Percentiles rank a stretch among this genome's conserved stretches.
phyloP scores from a whole-genome alignment of 2,329 filamentous ascomycete genomes.

The Tolypocladium paradoxum region DNA sequence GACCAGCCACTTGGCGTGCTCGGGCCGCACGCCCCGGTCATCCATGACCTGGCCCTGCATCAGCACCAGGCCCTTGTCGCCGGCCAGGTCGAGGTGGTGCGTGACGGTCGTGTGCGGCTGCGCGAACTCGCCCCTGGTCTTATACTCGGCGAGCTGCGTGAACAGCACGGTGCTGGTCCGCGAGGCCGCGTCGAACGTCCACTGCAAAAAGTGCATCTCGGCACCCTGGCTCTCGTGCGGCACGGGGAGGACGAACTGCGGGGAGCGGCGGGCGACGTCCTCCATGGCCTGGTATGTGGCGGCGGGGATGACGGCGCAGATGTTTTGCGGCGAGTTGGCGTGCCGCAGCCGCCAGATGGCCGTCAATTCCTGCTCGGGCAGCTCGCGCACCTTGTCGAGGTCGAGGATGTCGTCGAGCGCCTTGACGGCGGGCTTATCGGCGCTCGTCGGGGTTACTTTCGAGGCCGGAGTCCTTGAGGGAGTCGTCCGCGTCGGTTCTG shows the following conservation, averaged over 20 bases:
- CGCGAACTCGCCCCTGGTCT: conserved; percentile 78
- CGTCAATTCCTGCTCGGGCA: conserved; percentile 74
- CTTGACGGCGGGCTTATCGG: conserved; percentile 25
- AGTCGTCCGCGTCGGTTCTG: conserved; percentile 8
- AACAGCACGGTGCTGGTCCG: conserved; percentile 72
- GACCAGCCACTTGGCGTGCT: conserved; percentile 81
- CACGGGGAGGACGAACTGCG: conserved; percentile 85
- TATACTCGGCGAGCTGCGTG: conserved; percentile 88
- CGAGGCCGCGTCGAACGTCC: conserved; percentile 67
- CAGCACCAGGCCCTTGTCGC: conserved; percentile 67
- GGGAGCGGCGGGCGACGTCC: conserved; percentile 58
- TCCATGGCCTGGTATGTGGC: conserved; percentile 66
- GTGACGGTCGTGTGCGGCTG: conserved; percentile 90
- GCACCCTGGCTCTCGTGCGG: conserved; percentile 59
- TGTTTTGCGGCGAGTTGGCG: conserved; percentile 56
- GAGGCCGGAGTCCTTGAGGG: conserved; percentile 6
- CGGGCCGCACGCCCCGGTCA: conserved; percentile 62
- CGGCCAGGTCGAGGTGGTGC: conserved; percentile 73
- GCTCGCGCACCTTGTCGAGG: conserved; percentile 60
- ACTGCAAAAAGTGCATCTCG: conserved; percentile 94
- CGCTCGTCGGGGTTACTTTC: conserved; percentile 9
- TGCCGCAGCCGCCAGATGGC: conserved; percentile 86
- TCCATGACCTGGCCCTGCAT: conserved; percentile 75
- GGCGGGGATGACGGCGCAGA: conserved; percentile 75
- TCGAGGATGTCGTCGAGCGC: conserved; percentile 53